phyloP scores from a whole-genome alignment of 352 stramenopile genomes.

The Blastocystis sp. region DNA sequence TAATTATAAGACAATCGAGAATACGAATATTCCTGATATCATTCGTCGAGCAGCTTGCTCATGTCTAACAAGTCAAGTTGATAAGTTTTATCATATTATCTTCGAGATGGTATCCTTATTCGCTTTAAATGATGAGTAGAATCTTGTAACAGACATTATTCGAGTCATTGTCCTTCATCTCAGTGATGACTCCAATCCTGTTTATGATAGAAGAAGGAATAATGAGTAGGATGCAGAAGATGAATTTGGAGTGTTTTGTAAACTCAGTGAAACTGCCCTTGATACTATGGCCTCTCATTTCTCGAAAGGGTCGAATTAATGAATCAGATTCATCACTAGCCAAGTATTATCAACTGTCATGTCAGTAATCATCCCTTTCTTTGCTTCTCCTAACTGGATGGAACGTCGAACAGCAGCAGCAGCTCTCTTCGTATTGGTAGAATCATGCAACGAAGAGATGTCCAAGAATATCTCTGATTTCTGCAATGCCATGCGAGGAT shows the following conservation, averaged over 20 bases:
- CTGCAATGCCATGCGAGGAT: not conserved
- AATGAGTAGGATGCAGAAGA: not conserved
- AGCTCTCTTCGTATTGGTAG: constrained; percentile 25
- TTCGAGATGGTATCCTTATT: not conserved
- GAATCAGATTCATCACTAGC: not conserved
- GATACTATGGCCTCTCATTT: constrained; percentile 31
- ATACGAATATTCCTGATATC: not conserved
- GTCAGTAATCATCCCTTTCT: not conserved
- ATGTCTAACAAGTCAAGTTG: not conserved
- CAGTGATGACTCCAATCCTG: not conserved
- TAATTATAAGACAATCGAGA: not conserved
- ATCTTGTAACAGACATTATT: not conserved
- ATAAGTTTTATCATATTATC: not conserved
- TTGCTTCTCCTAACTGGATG: not conserved
- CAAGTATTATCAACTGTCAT: not conserved
- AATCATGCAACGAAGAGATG: not conserved
- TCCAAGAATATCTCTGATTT: not conserved
- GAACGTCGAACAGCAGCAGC: not conserved
- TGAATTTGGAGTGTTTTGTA: not conserved
- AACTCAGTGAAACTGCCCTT: not conserved
- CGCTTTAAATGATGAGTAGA: not conserved
- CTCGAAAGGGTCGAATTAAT: not conserved
- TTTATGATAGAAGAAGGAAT: not conserved
- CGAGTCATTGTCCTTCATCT: not conserved
- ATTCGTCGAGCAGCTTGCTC: not conserved